Conservation (phyloP, 345 rosid genomes). For the Camelina sativa region DNA sequence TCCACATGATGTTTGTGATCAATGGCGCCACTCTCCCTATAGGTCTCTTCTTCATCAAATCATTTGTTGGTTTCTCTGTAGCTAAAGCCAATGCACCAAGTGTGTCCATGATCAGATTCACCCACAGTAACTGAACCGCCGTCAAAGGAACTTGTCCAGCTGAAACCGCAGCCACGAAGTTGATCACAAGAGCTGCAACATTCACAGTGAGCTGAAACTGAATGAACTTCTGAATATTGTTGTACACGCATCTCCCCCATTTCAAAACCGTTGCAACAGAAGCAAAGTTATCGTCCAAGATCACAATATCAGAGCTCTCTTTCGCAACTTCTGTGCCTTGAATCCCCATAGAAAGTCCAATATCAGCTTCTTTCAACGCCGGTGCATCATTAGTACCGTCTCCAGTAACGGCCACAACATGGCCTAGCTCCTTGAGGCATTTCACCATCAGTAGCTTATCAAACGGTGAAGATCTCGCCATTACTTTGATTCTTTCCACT, state of each 20-base stretch:
- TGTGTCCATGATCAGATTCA: conserved; percentile 80
- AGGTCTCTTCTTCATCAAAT: conserved; percentile 65
- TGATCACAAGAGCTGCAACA: conserved; percentile 68
- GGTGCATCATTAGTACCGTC: conserved; percentile 87
- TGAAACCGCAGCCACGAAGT: conserved; percentile 75
- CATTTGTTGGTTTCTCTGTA: conserved; percentile 66
- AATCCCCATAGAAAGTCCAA: conserved; percentile 81
- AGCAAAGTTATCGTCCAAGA: conserved; percentile 74
- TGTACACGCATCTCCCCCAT: conserved; percentile 85
- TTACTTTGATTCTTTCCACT: conserved; percentile 65
- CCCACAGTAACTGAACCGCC: conserved; percentile 78
- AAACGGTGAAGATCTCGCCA: conserved; percentile 79
- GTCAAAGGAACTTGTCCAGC: conserved; percentile 72
- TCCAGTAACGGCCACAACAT: conserved; percentile 77
- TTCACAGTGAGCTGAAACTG: conserved; percentile 81
- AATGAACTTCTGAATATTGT: conserved; percentile 77
- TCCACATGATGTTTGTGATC: conserved; percentile 79
- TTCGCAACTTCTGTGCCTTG: conserved; percentile 84
- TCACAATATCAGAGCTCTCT: conserved; percentile 80
- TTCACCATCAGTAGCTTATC: conserved; percentile 85
- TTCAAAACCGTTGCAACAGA: conserved; percentile 65
- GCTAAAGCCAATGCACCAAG: conserved; percentile 78
- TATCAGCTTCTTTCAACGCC: conserved; percentile 74
- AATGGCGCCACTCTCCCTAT: conserved; percentile 68
- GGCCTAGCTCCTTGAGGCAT: conserved; percentile 67